Base-by-base conservation (phyloP, 768 basidiomycete genomes). In the Hortiboletus flavorubellus region DNA sequence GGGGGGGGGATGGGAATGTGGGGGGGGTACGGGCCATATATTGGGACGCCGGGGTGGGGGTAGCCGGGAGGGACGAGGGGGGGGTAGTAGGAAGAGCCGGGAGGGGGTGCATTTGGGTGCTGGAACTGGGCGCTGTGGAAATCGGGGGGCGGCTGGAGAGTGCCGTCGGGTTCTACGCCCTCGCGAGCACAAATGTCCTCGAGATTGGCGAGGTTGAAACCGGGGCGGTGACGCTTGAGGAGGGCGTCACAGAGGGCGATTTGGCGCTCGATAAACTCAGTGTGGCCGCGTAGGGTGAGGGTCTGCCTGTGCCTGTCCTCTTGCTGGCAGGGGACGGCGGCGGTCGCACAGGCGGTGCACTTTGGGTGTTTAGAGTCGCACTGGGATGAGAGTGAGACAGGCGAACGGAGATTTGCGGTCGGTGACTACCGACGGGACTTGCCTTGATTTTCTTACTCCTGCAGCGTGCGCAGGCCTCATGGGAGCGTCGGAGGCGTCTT, bases 401-500 rank as follows among this genome's bases (percentile, higher is more conserved):
- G 75, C 72, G 70, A 71, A 72, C 73, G 84, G 87, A 86, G 82
- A 86, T 81, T 87, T 89, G 87, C 87, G 86, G 86, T 83, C 86
- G 87, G 86, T 80, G 74, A 74, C 72, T 74, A 75, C 76, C 78
- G 78, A 78, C 83, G 84, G 84, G 76, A 74, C 79, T 71, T 71
- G 84, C 89, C 89, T 93, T 93, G 76, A 93, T 93, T 87, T 93
- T 93, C 84, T 93, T 93, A 78, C 86, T 87, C 82, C 91, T 89
- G 80, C 91, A 93, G 71, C 91, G 82, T 60, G 91, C 87, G 78
- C 91, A 93, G 59, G 91, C 91, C 75, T 93, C 91, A 75, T 93
- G 91, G 65, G 91, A 91, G 68, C 91, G 84, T 64, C 91, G 79
- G 65, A 93, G 80, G 52, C 91, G 82, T 65, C 91, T 81, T 42